Percentiles rank a stretch among this genome's conserved stretches.
Conservation (phyloP, 31 red algal genomes). For the Endocladia muricata region DNA sequence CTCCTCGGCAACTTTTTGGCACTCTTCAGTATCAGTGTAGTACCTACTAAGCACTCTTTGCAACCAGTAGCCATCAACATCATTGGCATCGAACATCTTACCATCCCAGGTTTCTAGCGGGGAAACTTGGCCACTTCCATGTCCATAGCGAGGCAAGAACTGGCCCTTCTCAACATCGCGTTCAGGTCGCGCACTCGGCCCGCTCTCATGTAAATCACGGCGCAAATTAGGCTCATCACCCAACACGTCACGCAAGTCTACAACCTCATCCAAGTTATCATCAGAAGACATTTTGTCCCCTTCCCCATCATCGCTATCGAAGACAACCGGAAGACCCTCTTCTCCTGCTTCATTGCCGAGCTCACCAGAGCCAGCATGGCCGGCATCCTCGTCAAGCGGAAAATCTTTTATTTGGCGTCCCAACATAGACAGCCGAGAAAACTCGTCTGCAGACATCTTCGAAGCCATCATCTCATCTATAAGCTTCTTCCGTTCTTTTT, state of each 20-base stretch:
- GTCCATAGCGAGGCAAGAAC: not conserved
- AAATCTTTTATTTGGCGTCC: constrained; percentile 76
- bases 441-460: constrained; percentile 56
- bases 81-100: constrained; percentile 24
- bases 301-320: constrained; percentile 68
- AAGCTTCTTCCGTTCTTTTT: constrained; percentile 38
- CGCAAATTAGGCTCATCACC: not conserved
- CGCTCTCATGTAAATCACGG: not conserved
- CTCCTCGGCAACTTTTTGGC: constrained; percentile 56
- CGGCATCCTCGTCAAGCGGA: constrained; percentile 29
- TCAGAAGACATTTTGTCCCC: constrained; percentile 13
- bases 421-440: constrained; percentile 55
- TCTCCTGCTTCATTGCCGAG: constrained; percentile 23
- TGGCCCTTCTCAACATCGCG: not conserved
- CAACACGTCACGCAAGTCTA: not conserved
- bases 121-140: not conserved
- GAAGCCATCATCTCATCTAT: constrained; percentile 40
- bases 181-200: too few species aligned
- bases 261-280: constrained; percentile 36
- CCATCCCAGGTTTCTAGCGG: not conserved
- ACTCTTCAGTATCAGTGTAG: constrained; percentile 44
- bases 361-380: not conserved
- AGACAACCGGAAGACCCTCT: constrained; percentile 39
- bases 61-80: constrained; percentile 71
- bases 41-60: constrained; percentile 50